phyloP scores from a whole-genome alignment of 352 stramenopile species.

The Thraustochytrium sp. region DNA sequence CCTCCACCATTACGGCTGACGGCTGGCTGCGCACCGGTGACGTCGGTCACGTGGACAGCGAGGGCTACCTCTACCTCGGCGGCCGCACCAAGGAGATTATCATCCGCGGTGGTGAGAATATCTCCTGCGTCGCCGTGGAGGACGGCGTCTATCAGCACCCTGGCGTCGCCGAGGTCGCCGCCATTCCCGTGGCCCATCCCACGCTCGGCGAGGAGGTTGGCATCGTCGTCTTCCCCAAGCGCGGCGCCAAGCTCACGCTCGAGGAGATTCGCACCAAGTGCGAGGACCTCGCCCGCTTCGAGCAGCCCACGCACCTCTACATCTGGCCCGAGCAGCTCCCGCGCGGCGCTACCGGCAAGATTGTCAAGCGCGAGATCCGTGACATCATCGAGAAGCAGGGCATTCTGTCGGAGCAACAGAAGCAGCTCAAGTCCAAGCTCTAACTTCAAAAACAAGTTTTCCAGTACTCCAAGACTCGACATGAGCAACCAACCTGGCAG shows the following conservation, averaged over 20 bases:
- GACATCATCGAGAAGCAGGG: background rate
- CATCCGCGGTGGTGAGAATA: slow-evolving; percentile 51
- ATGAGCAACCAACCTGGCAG: too few relatives aligned
- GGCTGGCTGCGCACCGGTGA: slow-evolving; percentile 49
- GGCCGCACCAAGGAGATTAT: slow-evolving; percentile 51
- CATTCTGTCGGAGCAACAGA: slow-evolving; percentile 8
- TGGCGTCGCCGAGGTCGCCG: background rate
- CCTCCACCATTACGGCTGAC: slow-evolving; percentile 35
- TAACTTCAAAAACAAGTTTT: background rate
- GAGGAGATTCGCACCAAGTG: background rate
- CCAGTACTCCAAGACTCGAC: background rate
- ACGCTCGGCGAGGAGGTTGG: slow-evolving; percentile 15
- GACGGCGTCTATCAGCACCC: background rate
- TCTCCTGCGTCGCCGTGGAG: slow-evolving; percentile 45
- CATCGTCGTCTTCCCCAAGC: slow-evolving; percentile 21
- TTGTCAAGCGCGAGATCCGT: slow-evolving; percentile 24
- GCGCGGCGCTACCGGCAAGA: slow-evolving; percentile 30
- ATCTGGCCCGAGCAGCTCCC: slow-evolving; percentile 15
- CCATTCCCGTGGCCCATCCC: slow-evolving; percentile 40
- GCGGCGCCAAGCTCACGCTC: background rate
- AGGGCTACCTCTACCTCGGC: slow-evolving; percentile 42
- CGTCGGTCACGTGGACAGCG: background rate
- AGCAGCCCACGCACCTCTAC: slow-evolving; percentile 16
- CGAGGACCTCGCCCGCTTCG: background rate
- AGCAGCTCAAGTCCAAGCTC: slow-evolving; percentile 31